phyloP scores from a whole-genome alignment of 495 filamentous ascomycete genomes.

The Gamarada debralockiae region DNA sequence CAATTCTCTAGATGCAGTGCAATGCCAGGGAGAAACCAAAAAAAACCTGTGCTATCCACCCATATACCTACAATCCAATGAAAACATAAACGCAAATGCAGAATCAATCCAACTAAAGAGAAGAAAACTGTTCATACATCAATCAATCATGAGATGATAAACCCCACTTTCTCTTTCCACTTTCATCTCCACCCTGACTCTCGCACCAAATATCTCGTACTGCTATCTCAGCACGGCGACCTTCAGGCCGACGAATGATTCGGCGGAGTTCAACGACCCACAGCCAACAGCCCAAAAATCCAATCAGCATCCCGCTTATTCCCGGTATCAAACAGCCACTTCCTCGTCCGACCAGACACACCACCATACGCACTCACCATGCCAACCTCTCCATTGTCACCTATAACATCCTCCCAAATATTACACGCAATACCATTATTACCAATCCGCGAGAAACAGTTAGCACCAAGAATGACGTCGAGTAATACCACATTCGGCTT shows the following conservation, averaged over 20 bases:
- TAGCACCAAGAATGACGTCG: conserved; percentile 79
- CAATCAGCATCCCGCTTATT: conserved; percentile 13
- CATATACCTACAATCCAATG: too few relatives aligned
- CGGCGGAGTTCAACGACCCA: neutral
- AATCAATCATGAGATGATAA: neutral
- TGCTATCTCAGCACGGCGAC: neutral
- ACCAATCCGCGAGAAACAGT: conserved; percentile 79
- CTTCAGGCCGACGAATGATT: neutral
- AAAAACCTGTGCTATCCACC: too few relatives aligned
- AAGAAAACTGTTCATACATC: neutral
- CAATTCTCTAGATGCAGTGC: too few relatives aligned
- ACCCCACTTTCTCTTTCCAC: neutral
- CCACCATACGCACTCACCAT: conserved; percentile 65
- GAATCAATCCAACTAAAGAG: too few relatives aligned
- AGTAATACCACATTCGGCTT: conserved; percentile 47
- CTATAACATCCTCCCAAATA: conserved; percentile 78
- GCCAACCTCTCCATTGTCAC: conserved; percentile 63
- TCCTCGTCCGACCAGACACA: conserved; percentile 64
- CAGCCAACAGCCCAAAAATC: conserved; percentile 13
- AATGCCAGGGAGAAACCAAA: too few relatives aligned
- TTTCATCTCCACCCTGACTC: neutral
- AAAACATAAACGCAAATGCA: too few relatives aligned
- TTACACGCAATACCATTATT: conserved; percentile 81
- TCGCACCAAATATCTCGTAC: neutral
- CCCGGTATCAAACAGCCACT: conserved; percentile 67